Conservation (phyloP, 768 basidiomycete species). For the Lactarius akahatsu region DNA sequence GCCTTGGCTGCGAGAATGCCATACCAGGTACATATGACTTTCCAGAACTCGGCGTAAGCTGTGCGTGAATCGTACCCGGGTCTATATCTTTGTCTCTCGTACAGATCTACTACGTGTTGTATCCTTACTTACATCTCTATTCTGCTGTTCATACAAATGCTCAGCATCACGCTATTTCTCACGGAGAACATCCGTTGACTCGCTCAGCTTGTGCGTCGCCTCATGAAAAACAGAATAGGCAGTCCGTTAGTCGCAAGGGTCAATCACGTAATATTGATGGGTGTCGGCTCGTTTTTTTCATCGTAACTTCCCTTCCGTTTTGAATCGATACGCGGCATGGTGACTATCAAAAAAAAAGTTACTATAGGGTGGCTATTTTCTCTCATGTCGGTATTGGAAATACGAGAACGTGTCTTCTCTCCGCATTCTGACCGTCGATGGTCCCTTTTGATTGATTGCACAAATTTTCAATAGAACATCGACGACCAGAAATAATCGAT, state of each 20-base stretch:
- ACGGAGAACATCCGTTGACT: no score
- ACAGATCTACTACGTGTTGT: neutral
- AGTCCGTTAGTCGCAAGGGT: no score
- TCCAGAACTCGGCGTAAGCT: constrained; percentile 37
- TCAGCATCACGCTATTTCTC: neutral
- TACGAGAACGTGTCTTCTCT: neutral
- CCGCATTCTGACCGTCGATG: neutral
- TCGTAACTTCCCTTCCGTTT: neutral
- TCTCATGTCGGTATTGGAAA: neutral
- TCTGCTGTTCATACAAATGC: constrained; percentile 5
- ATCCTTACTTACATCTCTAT: constrained; percentile 19
- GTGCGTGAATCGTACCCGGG: constrained; percentile 32
- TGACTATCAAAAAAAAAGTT: constrained; percentile 34
- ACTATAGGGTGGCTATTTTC: no score
- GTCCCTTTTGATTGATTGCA: neutral
- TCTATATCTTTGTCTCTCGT: neutral
- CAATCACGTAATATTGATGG: neutral
- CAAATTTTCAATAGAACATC: neutral
- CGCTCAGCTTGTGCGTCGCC: no score
- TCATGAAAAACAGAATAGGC: no score
- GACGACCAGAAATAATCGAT: neutral
- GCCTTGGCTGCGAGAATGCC: constrained; percentile 42
- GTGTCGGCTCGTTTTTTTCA: no score
- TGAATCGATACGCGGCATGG: no score
- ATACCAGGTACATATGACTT: constrained; percentile 50